Percentiles rank a stretch among this genome's conserved stretches.
phyloP scores from a whole-genome alignment of 495 filamentous ascomycete genomes.

The Penicillium tannophilum region DNA sequence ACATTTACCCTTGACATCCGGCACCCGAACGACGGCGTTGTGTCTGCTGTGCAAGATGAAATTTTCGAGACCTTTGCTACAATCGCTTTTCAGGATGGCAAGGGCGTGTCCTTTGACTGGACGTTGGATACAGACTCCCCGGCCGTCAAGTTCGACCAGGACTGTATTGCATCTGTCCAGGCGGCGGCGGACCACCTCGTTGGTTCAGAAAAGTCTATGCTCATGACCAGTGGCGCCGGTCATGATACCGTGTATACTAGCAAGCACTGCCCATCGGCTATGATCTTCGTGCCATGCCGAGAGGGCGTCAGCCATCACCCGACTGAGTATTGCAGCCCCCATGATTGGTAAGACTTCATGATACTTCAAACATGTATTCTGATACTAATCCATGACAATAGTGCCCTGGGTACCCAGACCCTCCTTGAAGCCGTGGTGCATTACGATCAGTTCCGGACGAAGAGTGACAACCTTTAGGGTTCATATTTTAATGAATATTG shows the following conservation, averaged over 20 bases:
- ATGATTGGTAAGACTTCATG: constrained; percentile 50
- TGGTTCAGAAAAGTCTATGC: constrained; percentile 37
- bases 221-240: constrained; percentile 54
- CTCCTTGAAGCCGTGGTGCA: constrained; percentile 39
- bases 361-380: not conserved
- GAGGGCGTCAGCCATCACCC: constrained; percentile 67
- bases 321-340: constrained; percentile 54
- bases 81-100: constrained; percentile 53
- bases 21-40: constrained; percentile 55
- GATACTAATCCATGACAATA: constrained; percentile 11
- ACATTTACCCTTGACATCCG: constrained; percentile 72
- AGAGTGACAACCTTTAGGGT: too few species aligned
- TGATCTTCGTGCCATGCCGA: constrained; percentile 65
- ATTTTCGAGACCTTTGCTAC: constrained; percentile 46
- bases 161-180: constrained; percentile 62
- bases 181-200: constrained; percentile 54
- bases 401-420: constrained; percentile 39
- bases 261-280: constrained; percentile 56
- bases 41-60: constrained; percentile 53
- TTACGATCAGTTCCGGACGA: constrained; percentile 25
- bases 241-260: constrained; percentile 66
- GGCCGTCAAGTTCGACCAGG: constrained; percentile 63
- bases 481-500: too few species aligned
- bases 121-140: constrained; percentile 59
- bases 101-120: constrained; percentile 51